Conservation (phyloP, 2,329 filamentous ascomycete genomes). For the Onygena corvina region DNA sequence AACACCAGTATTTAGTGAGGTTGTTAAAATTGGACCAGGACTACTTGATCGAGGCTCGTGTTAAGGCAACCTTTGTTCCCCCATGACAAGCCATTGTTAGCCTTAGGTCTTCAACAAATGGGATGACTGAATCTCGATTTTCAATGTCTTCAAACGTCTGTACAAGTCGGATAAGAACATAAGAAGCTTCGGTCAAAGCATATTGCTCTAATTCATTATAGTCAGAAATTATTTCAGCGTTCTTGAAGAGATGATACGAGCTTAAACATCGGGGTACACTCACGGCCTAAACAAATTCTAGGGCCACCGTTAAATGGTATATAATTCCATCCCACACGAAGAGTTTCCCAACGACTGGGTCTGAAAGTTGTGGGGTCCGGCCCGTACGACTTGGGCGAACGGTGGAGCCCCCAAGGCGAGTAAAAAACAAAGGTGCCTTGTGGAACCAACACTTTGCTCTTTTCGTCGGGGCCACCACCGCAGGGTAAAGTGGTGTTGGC, state of each 20-base stretch:
- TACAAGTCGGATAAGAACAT: conserved; percentile 33
- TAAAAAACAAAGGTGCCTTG: conserved; percentile 35
- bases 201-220: conserved; percentile 37
- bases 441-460: conserved; percentile 36
- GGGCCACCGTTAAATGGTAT: conserved; percentile 66
- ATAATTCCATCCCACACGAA: conserved; percentile 58
- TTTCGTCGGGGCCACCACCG: conserved; percentile 38
- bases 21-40: neutral
- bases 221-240: neutral
- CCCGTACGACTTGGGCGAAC: conserved; percentile 34
- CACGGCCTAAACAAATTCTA: conserved; percentile 50
- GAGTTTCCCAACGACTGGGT: conserved; percentile 57
- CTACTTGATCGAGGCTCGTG: neutral
- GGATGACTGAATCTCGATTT: conserved; percentile 11
- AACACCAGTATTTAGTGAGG: no score
- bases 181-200: conserved; percentile 47
- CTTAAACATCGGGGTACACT: neutral
- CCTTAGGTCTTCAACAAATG: conserved; percentile 12
- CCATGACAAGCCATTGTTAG: conserved; percentile 11
- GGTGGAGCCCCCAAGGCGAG: conserved; percentile 43
- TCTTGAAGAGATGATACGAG: neutral
- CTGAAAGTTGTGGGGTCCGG: conserved; percentile 27
- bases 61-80: conserved; percentile 11
- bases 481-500: conserved; percentile 41
- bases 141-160: conserved; percentile 20